A percentile compares a stretch with the other conserved stretches of the same genome.
These are phyloP conservation scores for Penicillium brevicompactum DNA, from an alignment of 2,329 filamentous ascomycete genomes.

Conservation along the genomic window DNA sequence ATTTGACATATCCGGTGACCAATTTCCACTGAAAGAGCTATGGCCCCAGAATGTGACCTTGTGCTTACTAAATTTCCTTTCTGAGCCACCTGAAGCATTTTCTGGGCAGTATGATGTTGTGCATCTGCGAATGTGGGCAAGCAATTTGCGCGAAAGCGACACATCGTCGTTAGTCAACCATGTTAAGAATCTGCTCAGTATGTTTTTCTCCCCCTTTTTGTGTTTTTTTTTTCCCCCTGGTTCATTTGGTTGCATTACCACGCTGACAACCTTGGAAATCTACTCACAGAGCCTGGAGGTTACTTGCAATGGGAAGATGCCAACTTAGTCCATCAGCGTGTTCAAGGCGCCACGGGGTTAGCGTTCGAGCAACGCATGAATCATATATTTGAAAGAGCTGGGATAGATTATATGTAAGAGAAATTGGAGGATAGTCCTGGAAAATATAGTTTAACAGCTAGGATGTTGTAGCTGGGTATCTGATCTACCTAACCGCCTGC, in stretches of 20 bases:
- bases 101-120: slow-evolving; percentile 23
- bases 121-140: slow-evolving; percentile 19
- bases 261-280: background rate
- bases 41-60: slow-evolving; percentile 17
- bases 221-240: too few species aligned
- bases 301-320: slow-evolving; percentile 26
- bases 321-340: slow-evolving; percentile 11
- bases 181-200: slow-evolving; percentile 15
- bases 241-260: background rate
- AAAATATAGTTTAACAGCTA: background rate
- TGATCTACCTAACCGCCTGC: background rate
- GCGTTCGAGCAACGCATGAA: background rate
- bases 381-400: background rate
- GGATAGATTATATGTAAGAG: slow-evolving; percentile 3
- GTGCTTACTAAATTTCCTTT: slow-evolving; percentile 13
- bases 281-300: slow-evolving; percentile 19
- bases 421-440: too few species aligned
- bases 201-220: background rate
- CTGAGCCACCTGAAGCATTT: slow-evolving; percentile 12
- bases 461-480: background rate
- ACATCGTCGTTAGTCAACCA: slow-evolving; percentile 9
- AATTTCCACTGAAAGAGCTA: slow-evolving; percentile 13
- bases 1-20: slow-evolving; percentile 20
- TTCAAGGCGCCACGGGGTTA: slow-evolving; percentile 1
- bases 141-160: slow-evolving; percentile 9